Percentiles rank a stretch among this genome's conserved stretches.
These are phyloP conservation scores for Solioccasus polychromus DNA, from an alignment of 768 basidiomycete species.

Conservation along the genomic window DNA sequence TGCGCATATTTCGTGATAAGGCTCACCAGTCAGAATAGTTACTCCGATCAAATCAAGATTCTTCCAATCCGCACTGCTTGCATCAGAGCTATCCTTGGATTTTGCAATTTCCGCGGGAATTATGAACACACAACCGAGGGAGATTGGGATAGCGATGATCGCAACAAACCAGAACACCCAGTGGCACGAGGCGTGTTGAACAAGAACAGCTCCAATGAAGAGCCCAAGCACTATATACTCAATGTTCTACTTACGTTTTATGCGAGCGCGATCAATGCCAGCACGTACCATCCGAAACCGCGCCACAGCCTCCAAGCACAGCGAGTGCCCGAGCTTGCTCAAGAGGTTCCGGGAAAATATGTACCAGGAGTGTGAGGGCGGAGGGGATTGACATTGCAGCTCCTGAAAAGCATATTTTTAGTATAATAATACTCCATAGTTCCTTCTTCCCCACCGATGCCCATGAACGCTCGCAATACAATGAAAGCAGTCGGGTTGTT, in stretches of 20 bases:
- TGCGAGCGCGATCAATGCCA: not conserved
- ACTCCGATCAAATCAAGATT: slow-evolving; percentile 40
- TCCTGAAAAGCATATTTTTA: slow-evolving; percentile 25
- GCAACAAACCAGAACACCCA: slow-evolving; percentile 53
- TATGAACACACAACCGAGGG: slow-evolving; percentile 30
- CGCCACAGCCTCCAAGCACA: slow-evolving; percentile 45
- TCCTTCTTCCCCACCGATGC: slow-evolving; percentile 38
- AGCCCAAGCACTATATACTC: slow-evolving; percentile 36
- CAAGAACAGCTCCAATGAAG: slow-evolving; percentile 44
- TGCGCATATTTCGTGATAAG: not conserved
- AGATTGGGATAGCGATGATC: slow-evolving; percentile 36
- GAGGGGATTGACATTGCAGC: slow-evolving; percentile 52
- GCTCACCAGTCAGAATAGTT: slow-evolving; percentile 35
- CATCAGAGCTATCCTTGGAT: slow-evolving; percentile 1
- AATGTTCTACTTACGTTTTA: not conserved
- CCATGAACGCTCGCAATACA: slow-evolving; percentile 49
- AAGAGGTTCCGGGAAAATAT: slow-evolving; percentile 45
- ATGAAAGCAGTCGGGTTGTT: slow-evolving; percentile 45
- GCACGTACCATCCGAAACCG: slow-evolving; percentile 40
- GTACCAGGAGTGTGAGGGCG: slow-evolving; percentile 47
- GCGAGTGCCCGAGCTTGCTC: slow-evolving; percentile 49
- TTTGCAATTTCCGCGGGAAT: slow-evolving; percentile 29
- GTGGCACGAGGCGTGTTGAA: slow-evolving; percentile 39
- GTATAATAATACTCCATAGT: not conserved
- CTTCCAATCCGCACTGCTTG: slow-evolving; percentile 20